A percentile compares a stretch with the other conserved stretches of the same genome.
Evolutionary conservation across 208 protist genomes (phyloP).

Genomic region (Phytomonas serpens): DNA sequence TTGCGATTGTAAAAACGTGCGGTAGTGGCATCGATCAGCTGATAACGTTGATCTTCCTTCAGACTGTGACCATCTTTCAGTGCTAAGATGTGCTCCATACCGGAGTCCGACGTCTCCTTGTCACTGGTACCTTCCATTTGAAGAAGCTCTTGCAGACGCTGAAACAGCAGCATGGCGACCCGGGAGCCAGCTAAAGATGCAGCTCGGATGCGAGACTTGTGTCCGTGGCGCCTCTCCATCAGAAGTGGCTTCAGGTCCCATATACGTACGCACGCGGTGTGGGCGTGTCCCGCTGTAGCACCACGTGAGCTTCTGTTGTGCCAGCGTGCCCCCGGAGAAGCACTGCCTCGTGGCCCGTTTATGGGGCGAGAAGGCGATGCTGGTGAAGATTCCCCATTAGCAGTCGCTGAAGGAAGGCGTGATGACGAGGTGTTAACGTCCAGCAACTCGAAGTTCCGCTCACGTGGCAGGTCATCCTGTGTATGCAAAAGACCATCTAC

Average conservation of each 20-base stretch:
- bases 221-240: slow-evolving; percentile 34
- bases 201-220: slow-evolving; percentile 13
- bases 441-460: not conserved
- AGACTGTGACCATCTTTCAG: not conserved
- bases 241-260: slow-evolving; percentile 62
- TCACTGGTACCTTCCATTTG: slow-evolving; percentile 13
- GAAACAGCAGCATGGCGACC: slow-evolving; percentile 28
- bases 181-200: slow-evolving; percentile 17
- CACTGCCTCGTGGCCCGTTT: not conserved
- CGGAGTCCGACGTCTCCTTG: not conserved
- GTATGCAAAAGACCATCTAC: slow-evolving; percentile 6
- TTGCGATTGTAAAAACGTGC: slow-evolving; percentile 47
- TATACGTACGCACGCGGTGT: slow-evolving; percentile 34
- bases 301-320: not conserved
- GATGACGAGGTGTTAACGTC: not conserved
- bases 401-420: not conserved
- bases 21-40: slow-evolving; percentile 28
- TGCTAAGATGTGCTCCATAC: not conserved
- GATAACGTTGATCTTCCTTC: not conserved
- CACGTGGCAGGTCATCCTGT: not conserved
- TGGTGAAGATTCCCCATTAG: not conserved
- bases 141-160: slow-evolving; percentile 31
- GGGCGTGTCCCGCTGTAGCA: slow-evolving; percentile 23
- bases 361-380: not conserved
- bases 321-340: not conserved